Evolutionary conservation across 352 stramenopile species (phyloP).

Genomic region (Aphanomyces invadans): DNA sequence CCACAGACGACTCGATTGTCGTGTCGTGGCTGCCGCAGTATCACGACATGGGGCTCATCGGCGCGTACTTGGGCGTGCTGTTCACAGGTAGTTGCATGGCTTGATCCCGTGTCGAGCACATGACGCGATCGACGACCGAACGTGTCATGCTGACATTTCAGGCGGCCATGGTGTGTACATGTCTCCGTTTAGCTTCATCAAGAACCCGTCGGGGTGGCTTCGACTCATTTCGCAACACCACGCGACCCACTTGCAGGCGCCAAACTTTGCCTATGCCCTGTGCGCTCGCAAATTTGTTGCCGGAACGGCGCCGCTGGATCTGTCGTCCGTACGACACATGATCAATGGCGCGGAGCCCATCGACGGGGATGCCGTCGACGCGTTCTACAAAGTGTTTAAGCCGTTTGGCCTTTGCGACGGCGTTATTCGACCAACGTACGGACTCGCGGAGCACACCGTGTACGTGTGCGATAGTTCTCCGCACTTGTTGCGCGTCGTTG

Average conservation of each 20-base stretch:
- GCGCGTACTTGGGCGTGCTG: constrained; percentile 78
- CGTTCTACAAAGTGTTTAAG: constrained; percentile 86
- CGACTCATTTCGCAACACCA: constrained; percentile 76
- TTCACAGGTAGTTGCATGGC: constrained; percentile 42
- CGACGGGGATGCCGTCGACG: constrained; percentile 73
- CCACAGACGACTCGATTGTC: constrained; percentile 86
- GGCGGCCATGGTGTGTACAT: constrained; percentile 95
- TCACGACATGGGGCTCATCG: constrained; percentile 99
- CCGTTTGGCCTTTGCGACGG: constrained; percentile 73
- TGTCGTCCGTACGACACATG: constrained; percentile 92
- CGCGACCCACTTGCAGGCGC: constrained; percentile 96
- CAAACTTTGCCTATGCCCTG: constrained; percentile 98
- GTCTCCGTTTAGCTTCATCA: constrained; percentile 96
- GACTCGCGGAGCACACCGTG: constrained; percentile 99
- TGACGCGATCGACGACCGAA: too few species aligned
- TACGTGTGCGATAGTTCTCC: constrained; percentile 93
- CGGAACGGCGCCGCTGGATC: constrained; percentile 56
- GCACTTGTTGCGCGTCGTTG: constrained; percentile 56
- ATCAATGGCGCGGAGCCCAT: constrained; percentile 99
- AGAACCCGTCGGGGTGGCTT: constrained; percentile 94
- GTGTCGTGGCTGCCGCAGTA: constrained; percentile 99
- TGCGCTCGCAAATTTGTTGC: constrained; percentile 88
- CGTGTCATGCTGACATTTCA: constrained; percentile 42
- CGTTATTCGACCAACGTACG: constrained; percentile 96
- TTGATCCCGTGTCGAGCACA: too few species aligned